phyloP scores from a whole-genome alignment of 2,329 filamentous ascomycete genomes.

The Hymenoscyphus occultus region DNA sequence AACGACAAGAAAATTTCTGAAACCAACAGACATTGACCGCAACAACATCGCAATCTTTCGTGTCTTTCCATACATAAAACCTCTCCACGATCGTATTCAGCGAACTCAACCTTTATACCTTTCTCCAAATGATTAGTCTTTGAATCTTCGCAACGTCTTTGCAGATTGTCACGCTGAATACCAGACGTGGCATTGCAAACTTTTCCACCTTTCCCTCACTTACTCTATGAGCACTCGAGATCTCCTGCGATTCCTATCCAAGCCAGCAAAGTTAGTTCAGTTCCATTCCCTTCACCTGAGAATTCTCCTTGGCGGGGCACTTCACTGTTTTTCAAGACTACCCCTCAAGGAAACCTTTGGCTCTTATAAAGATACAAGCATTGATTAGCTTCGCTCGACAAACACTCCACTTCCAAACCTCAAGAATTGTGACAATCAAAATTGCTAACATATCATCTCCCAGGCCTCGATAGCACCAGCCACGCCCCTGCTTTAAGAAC shows the following conservation, averaged over 20 bases:
- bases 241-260: slow-evolving; percentile 88
- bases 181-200: slow-evolving; percentile 24
- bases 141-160: slow-evolving; percentile 14
- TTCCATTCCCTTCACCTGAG: background rate
- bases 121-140: slow-evolving; percentile 12
- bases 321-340: background rate
- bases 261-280: slow-evolving; percentile 82
- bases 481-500: slow-evolving; percentile 40
- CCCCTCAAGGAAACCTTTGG: background rate
- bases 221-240: slow-evolving; percentile 88
- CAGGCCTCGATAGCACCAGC: slow-evolving; percentile 61
- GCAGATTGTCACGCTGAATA: slow-evolving; percentile 23
- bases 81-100: background rate
- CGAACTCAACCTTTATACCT: background rate
- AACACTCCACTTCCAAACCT: slow-evolving; percentile 5
- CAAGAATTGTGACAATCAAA: background rate
- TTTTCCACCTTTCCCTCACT: slow-evolving; percentile 12
- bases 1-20: slow-evolving; percentile 11
- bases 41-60: background rate
- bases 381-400: background rate
- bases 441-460: slow-evolving; percentile 11
- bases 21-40: background rate
- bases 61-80: background rate
- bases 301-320: background rate
- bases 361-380: background rate